Percentiles rank a stretch among this genome's conserved stretches.
Conservation (phyloP, 352 stramenopile genomes). For the Saprolegnia parasitica region DNA sequence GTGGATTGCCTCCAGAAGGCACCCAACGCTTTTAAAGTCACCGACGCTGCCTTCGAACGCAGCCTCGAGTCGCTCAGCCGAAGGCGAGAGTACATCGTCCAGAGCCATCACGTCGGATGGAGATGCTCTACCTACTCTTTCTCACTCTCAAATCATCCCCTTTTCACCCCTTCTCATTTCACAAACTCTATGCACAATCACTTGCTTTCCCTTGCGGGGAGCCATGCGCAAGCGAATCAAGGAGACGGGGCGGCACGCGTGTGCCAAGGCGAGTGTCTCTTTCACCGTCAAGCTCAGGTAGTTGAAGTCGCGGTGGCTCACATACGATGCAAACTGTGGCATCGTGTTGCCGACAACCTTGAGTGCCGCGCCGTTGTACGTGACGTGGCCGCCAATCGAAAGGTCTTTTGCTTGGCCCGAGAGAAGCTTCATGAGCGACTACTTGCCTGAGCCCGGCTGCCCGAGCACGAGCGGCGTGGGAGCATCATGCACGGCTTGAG, state of each 20-base stretch:
- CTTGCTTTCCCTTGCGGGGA: constrained; percentile 44
- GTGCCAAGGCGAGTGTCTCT: constrained; percentile 53
- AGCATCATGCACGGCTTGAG: constrained; percentile 47
- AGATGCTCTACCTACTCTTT: too few relatives aligned
- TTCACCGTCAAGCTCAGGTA: constrained; percentile 47
- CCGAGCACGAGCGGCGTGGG: constrained; percentile 58
- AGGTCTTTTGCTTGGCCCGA: constrained; percentile 46
- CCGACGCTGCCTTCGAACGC: too few relatives aligned
- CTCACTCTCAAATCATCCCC: too few relatives aligned
- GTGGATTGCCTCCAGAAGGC: too few relatives aligned
- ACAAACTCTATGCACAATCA: too few relatives aligned
- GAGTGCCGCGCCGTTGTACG: constrained; percentile 45
- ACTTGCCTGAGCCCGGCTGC: constrained; percentile 50
- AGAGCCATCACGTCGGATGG: too few relatives aligned
- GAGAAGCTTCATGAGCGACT: constrained; percentile 51
- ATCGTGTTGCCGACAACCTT: constrained; percentile 40
- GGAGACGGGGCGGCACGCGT: constrained; percentile 36
- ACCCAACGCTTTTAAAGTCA: too few relatives aligned
- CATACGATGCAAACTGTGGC: constrained; percentile 48
- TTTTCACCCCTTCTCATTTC: too few relatives aligned
- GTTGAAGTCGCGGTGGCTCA: constrained; percentile 46
- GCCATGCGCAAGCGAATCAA: constrained; percentile 38
- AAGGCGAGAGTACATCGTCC: too few relatives aligned
- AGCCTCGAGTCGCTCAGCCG: too few relatives aligned
- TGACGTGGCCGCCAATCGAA: constrained; percentile 38